Evolutionary conservation across 306 rosid genomes (phyloP).

Genomic region (Vigna trinervia): DNA sequence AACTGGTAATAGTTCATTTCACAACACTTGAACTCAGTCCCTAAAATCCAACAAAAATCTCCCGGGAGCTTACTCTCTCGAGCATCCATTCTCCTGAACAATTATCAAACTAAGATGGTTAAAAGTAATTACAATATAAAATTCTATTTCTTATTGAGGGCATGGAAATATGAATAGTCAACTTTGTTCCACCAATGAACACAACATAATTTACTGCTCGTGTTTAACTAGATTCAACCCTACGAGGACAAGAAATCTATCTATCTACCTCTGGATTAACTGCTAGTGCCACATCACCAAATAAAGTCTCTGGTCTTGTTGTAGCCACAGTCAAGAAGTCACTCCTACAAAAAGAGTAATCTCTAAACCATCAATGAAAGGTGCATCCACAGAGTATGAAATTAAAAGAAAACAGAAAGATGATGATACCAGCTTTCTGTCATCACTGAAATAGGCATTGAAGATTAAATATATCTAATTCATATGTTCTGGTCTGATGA

Average conservation of each 20-base stretch:
- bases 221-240: slow-evolving; percentile 16
- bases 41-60: no score
- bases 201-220: slow-evolving; percentile 11
- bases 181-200: slow-evolving; percentile 11
- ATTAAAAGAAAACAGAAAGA: slow-evolving; percentile 31
- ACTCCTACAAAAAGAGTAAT: slow-evolving; percentile 56
- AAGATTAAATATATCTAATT: not conserved
- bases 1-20: no score
- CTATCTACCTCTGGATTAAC: slow-evolving; percentile 81
- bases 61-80: no score
- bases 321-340: slow-evolving; percentile 94
- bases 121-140: slow-evolving; percentile 6
- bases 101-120: not conserved
- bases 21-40: no score
- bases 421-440: not conserved
- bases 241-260: slow-evolving; percentile 33
- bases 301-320: slow-evolving; percentile 94
- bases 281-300: slow-evolving; percentile 97
- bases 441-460: not conserved
- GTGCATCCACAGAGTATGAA: slow-evolving; percentile 8
- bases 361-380: slow-evolving; percentile 32
- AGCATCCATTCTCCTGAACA: no score
- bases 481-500: not conserved
- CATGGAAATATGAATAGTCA: slow-evolving; percentile 8
- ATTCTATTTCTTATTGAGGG: not conserved